Percentiles rank a stretch among this genome's conserved stretches.
Evolutionary conservation across 225 moss, liverwort and hornwort species (phyloP).

Genomic region (Physcomitrium patens): DNA sequence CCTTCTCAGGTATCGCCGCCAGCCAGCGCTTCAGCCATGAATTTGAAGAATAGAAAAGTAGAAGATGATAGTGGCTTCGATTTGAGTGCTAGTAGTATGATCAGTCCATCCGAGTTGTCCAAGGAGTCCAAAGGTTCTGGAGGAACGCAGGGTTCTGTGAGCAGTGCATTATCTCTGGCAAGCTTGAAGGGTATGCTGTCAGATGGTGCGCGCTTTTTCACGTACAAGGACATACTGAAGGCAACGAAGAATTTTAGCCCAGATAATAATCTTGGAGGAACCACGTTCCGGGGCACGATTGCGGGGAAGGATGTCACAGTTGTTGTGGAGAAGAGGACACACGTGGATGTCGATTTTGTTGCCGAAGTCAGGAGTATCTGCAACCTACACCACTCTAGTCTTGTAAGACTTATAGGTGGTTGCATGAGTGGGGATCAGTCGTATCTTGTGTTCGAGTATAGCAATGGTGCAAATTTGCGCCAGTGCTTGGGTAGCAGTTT

Average conservation of each 20-base stretch:
- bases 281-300: conserved; percentile 70
- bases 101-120: conserved; percentile 38
- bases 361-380: conserved; percentile 76
- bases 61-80: conserved; percentile 57
- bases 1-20: conserved; percentile 18
- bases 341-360: conserved; percentile 59
- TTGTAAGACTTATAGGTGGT: conserved; percentile 75
- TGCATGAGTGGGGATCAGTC: conserved; percentile 73
- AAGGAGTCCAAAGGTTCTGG: conserved; percentile 46
- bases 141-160: conserved; percentile 49
- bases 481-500: conserved; percentile 69
- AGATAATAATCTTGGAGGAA: conserved; percentile 56
- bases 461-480: conserved; percentile 67
- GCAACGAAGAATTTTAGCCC: conserved; percentile 82
- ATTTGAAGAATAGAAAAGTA: conserved; percentile 31
- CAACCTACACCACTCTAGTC: conserved; percentile 75
- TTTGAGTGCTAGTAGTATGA: conserved; percentile 46
- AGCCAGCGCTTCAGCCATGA: conserved; percentile 23
- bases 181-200: conserved; percentile 69
- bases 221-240: conserved; percentile 69
- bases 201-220: conserved; percentile 77
- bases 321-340: conserved; percentile 64
- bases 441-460: conserved; percentile 72
- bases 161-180: conserved; percentile 56
- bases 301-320: conserved; percentile 61